Base-by-base conservation (phyloP, 2,329 filamentous ascomycete genomes). In the Nothophaeocryptopus gaeumannii region DNA sequence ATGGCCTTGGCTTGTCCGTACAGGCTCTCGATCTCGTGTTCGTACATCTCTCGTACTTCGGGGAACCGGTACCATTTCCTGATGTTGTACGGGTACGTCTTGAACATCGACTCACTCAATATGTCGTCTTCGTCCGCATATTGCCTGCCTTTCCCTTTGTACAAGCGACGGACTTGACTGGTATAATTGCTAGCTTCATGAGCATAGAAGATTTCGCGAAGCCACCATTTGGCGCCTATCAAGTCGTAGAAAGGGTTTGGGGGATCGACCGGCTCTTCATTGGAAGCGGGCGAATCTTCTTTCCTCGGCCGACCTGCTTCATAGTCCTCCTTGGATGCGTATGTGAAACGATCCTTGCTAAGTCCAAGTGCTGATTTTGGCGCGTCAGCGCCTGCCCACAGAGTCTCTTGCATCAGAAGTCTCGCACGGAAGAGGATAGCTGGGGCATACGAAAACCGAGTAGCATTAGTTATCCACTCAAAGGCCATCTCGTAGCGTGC, bases 41-140 rank as follows among this genome's bases (percentile, higher is more conserved):
- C 60, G 43, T 59, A 67, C 56, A 58, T 51, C 13, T 62, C 57
- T n/a, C 51, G 39, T 16, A 67, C 57, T 32, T 62, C 55, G 5
- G 54, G 52, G 31, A 52, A 56, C 16, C 41, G 38, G 15, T 61
- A 56, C 54, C 57, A 66, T 37, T 58, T 59, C 14, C 16, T 13
- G 8, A 61, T 38, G n/a, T 53, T 30, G 12, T 13, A 14, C 9
- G 41, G 48, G 13, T 51, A 33, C 0, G 50, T 14, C 9, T 29
- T 12, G 29, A 20, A 20, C n/a, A 52, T 3, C 9, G 39, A 14
- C 7, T 53, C 12, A 15, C 47, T 40, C 20, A 47, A 39, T 7
- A 58, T 29, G 5, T 48, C 45, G 5, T 53, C 51, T 14, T 58
- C 42, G 3, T 48, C 50, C 14, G 38, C 34, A 26, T 39, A 47